A percentile compares a stretch with the other conserved stretches of the same genome.
These are phyloP conservation scores for Mycena capillaripes DNA, from an alignment of 768 basidiomycete species.

Conservation along the genomic window DNA sequence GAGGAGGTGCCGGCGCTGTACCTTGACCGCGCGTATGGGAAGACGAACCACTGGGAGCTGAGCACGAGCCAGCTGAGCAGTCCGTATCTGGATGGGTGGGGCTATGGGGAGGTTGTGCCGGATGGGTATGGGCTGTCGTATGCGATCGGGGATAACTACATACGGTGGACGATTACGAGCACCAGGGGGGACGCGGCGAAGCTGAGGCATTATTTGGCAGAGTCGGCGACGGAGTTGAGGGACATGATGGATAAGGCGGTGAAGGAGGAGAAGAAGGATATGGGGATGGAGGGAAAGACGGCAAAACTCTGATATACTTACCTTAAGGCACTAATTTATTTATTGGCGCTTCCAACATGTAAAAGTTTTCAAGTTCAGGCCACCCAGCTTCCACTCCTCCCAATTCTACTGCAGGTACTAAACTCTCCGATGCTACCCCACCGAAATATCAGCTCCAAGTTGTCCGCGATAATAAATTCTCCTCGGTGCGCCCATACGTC, in stretches of 20 bases:
- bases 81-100: slow-evolving; percentile 93
- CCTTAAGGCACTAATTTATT: slow-evolving; percentile 7
- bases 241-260: slow-evolving; percentile 80
- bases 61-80: slow-evolving; percentile 91
- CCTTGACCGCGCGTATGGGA: slow-evolving; percentile 75
- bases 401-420: too few relatives aligned
- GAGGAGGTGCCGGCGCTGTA: slow-evolving; percentile 84
- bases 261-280: slow-evolving; percentile 54
- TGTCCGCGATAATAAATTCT: too few relatives aligned
- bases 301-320: not conserved
- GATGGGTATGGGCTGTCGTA: slow-evolving; percentile 96
- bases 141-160: slow-evolving; percentile 82
- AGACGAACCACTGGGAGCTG: slow-evolving; percentile 92
- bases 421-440: too few relatives aligned
- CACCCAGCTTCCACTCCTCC: too few relatives aligned
- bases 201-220: slow-evolving; percentile 79
- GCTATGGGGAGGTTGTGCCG: slow-evolving; percentile 95
- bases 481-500: too few relatives aligned
- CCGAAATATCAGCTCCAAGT: too few relatives aligned
- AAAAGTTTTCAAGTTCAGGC: too few relatives aligned
- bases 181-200: slow-evolving; percentile 66
- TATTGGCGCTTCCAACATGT: too few relatives aligned
- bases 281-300: slow-evolving; percentile 44
- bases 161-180: slow-evolving; percentile 94
- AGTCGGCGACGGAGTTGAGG: slow-evolving; percentile 85